Conservation (phyloP, 108 stramenopile species). For the Hondaea fermentalgiana region DNA sequence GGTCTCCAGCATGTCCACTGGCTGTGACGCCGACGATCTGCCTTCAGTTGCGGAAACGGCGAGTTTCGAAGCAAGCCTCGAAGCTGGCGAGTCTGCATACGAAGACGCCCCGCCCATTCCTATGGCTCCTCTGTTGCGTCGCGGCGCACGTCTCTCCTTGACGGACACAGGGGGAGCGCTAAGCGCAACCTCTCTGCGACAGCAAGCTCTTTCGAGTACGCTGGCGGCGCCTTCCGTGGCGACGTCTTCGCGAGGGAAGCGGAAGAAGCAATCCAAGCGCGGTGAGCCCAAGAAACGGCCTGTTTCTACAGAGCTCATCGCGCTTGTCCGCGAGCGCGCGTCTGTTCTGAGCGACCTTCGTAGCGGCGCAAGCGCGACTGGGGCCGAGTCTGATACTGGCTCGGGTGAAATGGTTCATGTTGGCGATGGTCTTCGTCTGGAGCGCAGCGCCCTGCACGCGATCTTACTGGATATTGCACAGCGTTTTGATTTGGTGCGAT, state of each 20-base stretch:
- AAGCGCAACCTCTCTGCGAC: no score
- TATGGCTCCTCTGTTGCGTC: neutral
- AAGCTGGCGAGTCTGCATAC: neutral
- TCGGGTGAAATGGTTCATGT: neutral
- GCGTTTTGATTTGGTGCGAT: neutral
- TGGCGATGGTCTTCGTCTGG: neutral
- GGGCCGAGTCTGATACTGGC: no score
- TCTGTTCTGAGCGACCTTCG: neutral
- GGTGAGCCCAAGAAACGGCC: neutral
- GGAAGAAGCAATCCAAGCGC: neutral
- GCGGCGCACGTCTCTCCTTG: neutral
- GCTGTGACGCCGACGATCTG: neutral
- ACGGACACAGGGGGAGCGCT: no score
- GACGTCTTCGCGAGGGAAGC: neutral
- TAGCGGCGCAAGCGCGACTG: no score
- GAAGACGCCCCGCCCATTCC: neutral
- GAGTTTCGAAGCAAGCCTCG: neutral
- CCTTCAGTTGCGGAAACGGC: neutral
- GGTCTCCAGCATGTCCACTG: neutral
- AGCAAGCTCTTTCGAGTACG: no score
- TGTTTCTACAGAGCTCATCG: neutral
- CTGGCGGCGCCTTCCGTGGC: no score
- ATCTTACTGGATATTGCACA: neutral
- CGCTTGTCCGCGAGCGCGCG: neutral
- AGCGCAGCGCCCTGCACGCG: neutral